A percentile compares a stretch with the other conserved stretches of the same genome.
These are phyloP conservation scores for Phoenix roebelenii DNA, from an alignment of 176 grass and related monocot genomes.

Conservation along the genomic window DNA sequence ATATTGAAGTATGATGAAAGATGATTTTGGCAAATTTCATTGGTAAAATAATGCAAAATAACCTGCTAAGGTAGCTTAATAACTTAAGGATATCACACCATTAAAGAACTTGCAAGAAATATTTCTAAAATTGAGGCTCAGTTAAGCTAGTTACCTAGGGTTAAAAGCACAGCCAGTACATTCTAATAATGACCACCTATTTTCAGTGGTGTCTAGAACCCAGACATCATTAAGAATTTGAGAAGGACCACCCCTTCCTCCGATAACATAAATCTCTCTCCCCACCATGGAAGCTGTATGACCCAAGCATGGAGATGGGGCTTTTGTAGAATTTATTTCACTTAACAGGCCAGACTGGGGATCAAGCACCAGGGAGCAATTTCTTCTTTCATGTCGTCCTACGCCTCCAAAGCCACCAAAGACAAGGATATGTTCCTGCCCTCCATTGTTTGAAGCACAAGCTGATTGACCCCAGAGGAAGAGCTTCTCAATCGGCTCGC, in stretches of 20 bases:
- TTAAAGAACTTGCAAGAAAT: too few relatives aligned
- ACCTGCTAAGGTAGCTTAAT: too few relatives aligned
- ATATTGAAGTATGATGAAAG: too few relatives aligned
- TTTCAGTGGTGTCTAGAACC: conserved; percentile 40
- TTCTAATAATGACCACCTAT: conserved; percentile 47
- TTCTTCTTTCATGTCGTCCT: conserved; percentile 74
- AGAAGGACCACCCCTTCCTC: conserved; percentile 74
- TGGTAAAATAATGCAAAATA: too few relatives aligned
- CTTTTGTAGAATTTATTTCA: conserved; percentile 33
- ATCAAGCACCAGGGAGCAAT: conserved; percentile 54
- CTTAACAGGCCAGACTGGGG: conserved; percentile 42
- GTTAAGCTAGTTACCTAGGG: conserved; percentile 40
- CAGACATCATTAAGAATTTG: conserved; percentile 88
- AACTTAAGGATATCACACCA: too few relatives aligned
- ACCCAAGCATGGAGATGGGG: conserved; percentile 73
- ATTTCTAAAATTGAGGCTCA: too few relatives aligned
- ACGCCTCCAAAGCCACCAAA: conserved; percentile 96
- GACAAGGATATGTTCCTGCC: conserved; percentile 37
- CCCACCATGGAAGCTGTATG: conserved; percentile 52
- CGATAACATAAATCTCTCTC: conserved; percentile 62
- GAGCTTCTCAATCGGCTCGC: conserved; percentile 73
- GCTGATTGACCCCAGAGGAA: conserved; percentile 91
- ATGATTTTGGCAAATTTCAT: too few relatives aligned
- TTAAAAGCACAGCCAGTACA: conserved; percentile 50
- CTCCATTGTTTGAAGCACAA: conserved; percentile 31